Evolutionary conservation across 768 basidiomycete species (phyloP), one percentile per base, ranked within the genome.

Genomic region (Coprinopsis marcescibilis): DNA sequence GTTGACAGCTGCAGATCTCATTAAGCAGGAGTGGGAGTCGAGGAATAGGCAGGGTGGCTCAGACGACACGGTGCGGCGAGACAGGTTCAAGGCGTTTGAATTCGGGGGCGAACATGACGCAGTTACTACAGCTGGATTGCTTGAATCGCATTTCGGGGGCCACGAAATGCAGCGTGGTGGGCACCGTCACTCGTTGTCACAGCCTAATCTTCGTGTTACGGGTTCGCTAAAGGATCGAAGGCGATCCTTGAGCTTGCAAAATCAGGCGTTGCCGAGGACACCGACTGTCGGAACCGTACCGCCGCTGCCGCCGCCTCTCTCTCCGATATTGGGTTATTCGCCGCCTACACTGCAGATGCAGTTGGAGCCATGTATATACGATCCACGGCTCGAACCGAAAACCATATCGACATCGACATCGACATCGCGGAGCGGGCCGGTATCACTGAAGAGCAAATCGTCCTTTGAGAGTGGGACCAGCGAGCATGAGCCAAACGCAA

Each of bases 11-110:
- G 80, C 80, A 4, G 68, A 70, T 46, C 68, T 60, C 49, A 65
- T 83, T 56, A 81, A 78, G 58, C 63, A 71, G 36, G 69, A 71
- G 43, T 83, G 79, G 79, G 65, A 76, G 50, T 65, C 68, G 2
- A 65, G 59, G 50, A 73, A 76, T 51, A 57, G 54, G 20, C 30
- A 49, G 2, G 39, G n/a, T n/a, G n/a, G n/a, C n/a, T n/a, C 46
- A 6, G 59, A 61, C 23, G 51, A n/a, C n/a, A n/a, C 51, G 3
- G 51, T 51, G 3, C 55, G 63, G 39, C 52, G 55, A 27, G 58
- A 61, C 15, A 61, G 64, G 12, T 45, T 72, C 55, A 57, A 61
- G 20, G 49, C 48, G 42, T 64, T 71, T 60, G 66, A 62, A 39
- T 70, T 71, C 50, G 65, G 67, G 17, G 58, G 58, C 6, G 37